Evolutionary conservation across 352 stramenopile species (phyloP).

Genomic region (Pythium folliculosum): DNA sequence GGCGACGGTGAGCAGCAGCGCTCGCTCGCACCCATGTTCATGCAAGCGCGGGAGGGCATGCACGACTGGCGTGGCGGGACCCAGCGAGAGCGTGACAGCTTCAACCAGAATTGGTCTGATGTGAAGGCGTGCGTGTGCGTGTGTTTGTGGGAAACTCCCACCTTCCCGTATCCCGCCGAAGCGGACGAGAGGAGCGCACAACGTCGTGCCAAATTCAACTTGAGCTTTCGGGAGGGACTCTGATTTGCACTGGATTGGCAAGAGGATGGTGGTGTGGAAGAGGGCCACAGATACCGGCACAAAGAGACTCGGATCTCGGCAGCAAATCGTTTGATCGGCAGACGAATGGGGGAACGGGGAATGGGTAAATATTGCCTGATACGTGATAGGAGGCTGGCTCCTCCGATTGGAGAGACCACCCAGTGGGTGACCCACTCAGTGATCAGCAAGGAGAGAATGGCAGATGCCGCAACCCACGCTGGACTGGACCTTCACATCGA

Average conservation of each 20-base stretch:
- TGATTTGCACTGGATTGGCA: neutral
- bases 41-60: neutral
- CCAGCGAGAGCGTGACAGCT: neutral
- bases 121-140: no score
- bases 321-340: neutral
- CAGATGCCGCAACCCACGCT: neutral
- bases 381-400: neutral
- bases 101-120: neutral
- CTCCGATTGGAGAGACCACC: neutral
- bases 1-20: neutral
- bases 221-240: slow-evolving; percentile 3
- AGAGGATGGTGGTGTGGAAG: neutral
- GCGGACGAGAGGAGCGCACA: neutral
- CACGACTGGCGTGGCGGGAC: neutral
- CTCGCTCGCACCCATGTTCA: neutral
- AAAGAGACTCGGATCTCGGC: neutral
- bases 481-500: neutral
- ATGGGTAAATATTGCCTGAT: neutral
- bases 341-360: neutral
- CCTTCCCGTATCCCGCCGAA: neutral
- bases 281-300: neutral
- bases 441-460: neutral
- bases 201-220: neutral
- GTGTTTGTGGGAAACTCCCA: neutral
- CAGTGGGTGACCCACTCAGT: neutral